phyloP scores from a whole-genome alignment of 371 early-diverging fungal genomes.

The Mortierella sp. region DNA sequence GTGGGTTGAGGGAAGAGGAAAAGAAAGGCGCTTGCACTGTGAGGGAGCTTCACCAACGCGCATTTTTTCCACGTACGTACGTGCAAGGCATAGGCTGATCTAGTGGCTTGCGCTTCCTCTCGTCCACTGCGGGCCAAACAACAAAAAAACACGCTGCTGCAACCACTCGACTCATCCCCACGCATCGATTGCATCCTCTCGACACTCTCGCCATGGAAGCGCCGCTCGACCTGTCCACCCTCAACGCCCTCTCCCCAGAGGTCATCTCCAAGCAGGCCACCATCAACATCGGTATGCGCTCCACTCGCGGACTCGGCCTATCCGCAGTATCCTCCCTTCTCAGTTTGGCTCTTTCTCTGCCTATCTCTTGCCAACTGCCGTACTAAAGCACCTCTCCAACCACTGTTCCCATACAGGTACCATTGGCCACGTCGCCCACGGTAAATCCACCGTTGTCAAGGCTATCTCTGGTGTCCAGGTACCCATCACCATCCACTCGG shows the following conservation, averaged over 20 bases:
- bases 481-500: slow-evolving; percentile 8
- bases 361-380: too few relatives aligned
- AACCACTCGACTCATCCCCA: too few relatives aligned
- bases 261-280: slow-evolving; percentile 98
- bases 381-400: background rate
- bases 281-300: slow-evolving; percentile 93
- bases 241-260: slow-evolving; percentile 48
- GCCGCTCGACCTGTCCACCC: slow-evolving; percentile 37
- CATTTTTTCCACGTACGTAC: too few relatives aligned
- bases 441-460: slow-evolving; percentile 99
- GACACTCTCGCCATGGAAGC: slow-evolving; percentile 32
- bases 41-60: too few relatives aligned
- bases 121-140: too few relatives aligned
- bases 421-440: slow-evolving; percentile 99
- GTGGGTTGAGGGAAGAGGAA: too few relatives aligned
- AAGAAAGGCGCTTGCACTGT: too few relatives aligned
- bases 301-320: slow-evolving; percentile 61
- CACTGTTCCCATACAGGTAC: slow-evolving; percentile 76
- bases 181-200: background rate
- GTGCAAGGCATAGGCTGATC: too few relatives aligned
- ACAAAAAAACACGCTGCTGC: too few relatives aligned
- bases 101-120: too few relatives aligned
- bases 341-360: too few relatives aligned
- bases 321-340: slow-evolving; percentile 42
- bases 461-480: slow-evolving; percentile 99